phyloP scores from a whole-genome alignment of 2,329 filamentous ascomycete species.

The Fusarium xyrophilum region DNA sequence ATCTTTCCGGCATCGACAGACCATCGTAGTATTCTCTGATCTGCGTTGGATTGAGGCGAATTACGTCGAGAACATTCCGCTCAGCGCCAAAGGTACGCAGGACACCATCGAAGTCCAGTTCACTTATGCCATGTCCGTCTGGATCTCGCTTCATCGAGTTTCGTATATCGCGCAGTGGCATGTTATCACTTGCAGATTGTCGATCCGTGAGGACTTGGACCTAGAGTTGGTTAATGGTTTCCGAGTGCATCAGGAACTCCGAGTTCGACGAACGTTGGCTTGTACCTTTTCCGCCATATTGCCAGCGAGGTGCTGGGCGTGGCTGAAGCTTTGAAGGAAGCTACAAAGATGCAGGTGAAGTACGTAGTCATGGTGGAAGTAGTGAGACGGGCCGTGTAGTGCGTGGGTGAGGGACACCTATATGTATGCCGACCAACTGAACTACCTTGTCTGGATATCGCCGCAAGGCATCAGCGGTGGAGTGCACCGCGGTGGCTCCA shows the following conservation, averaged over 20 bases:
- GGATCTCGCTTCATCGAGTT: not conserved
- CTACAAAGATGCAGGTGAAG: not conserved
- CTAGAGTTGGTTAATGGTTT: not conserved
- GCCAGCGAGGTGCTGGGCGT: fast-evolving
- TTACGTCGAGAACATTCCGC: not conserved
- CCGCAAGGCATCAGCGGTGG: not conserved
- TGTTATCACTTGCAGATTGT: not conserved
- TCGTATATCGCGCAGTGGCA: not conserved
- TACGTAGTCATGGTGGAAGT: too few relatives aligned
- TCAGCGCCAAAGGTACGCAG: not conserved
- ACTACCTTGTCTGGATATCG: not conserved
- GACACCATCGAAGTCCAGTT: slow-evolving; percentile 2
- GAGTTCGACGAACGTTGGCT: not conserved
- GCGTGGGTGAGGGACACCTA: not conserved
- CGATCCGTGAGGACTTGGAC: not conserved
- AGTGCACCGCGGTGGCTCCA: not conserved
- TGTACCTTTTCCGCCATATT: not conserved
- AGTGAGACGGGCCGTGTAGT: too few relatives aligned
- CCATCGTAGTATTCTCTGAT: not conserved
- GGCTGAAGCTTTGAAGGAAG: not conserved
- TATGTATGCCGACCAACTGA: not conserved
- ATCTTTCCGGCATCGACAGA: not conserved
- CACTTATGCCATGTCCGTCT: not conserved
- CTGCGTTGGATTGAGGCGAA: not conserved
- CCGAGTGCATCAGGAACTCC: fast-evolving